Conservation (phyloP, 1,139 yeast genomes). For the Yamadazyma atmosphaerica region DNA sequence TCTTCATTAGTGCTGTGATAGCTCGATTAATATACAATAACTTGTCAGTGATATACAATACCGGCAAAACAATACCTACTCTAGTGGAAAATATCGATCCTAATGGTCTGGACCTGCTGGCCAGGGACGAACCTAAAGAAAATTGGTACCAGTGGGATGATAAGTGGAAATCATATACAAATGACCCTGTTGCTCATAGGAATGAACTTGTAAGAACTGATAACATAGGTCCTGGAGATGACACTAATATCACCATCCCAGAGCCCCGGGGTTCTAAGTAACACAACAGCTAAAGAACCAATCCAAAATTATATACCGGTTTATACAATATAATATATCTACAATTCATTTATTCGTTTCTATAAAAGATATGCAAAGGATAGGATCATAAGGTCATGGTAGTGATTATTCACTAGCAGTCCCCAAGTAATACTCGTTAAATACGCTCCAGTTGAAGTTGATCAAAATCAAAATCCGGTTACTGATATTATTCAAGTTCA, state of each 20-base stretch:
- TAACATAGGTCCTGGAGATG: neutral
- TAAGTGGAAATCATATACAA: neutral
- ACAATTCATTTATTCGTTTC: conserved; percentile 2
- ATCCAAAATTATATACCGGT: no score
- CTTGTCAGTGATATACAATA: neutral
- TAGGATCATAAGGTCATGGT: neutral
- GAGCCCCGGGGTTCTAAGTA: no score
- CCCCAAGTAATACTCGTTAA: conserved; percentile 49
- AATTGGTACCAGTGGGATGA: neutral
- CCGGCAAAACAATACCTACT: neutral
- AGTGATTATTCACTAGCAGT: neutral
- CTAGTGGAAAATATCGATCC: neutral
- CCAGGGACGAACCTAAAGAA: neutral
- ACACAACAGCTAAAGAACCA: no score
- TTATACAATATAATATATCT: no score
- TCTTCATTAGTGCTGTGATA: conserved; percentile 23
- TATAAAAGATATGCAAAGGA: conserved; percentile 1
- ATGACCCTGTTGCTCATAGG: neutral
- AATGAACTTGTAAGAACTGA: neutral
- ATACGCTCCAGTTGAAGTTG: conserved; percentile 76
- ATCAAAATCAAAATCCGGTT: conserved; percentile 56
- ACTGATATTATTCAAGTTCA: conserved; percentile 51
- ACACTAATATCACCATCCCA: conserved; percentile 1
- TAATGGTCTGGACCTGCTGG: neutral
- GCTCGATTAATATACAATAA: conserved; percentile 12